These are phyloP conservation scores for Trametes pubescens DNA, from an alignment of 1,284 basidiomycete species.

Conservation along the genomic window DNA sequence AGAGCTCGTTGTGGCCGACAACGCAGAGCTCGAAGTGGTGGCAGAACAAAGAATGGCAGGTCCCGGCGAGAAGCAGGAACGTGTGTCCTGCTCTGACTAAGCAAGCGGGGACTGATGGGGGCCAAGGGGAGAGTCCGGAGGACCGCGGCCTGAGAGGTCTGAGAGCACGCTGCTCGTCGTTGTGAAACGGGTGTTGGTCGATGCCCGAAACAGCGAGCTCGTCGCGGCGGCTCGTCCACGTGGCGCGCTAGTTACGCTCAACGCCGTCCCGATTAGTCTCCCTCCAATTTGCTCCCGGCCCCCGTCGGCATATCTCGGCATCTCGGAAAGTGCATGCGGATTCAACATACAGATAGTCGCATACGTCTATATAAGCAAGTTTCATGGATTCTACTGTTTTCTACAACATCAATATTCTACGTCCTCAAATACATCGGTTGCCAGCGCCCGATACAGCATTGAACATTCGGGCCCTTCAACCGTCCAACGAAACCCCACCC, in stretches of 20 bases:
- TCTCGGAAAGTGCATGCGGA: background rate
- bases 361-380: too few species aligned
- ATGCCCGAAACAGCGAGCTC: constrained; percentile 23
- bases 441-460: constrained; percentile 65
- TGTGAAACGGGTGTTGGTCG: constrained; percentile 23
- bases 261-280: background rate
- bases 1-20: constrained; percentile 20
- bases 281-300: constrained; percentile 58
- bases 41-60: constrained; percentile 25
- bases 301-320: constrained; percentile 68
- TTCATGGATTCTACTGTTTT: too few species aligned
- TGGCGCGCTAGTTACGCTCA: constrained; percentile 27
- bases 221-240: constrained; percentile 17
- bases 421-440: too few species aligned
- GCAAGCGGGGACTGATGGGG: constrained; percentile 18
- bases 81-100: constrained; percentile 30
- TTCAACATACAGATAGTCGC: too few species aligned
- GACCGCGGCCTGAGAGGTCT: background rate
- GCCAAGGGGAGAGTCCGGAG: background rate
- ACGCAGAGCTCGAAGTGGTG: constrained; percentile 16
- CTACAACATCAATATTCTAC: too few species aligned
- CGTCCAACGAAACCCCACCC: constrained; percentile 57
- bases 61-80: constrained; percentile 23
- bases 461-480: constrained; percentile 51
- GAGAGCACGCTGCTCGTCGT: constrained; percentile 14